phyloP scores from a whole-genome alignment of 805 yeast species.

The Zygosaccharomyces kombuchaensis region DNA sequence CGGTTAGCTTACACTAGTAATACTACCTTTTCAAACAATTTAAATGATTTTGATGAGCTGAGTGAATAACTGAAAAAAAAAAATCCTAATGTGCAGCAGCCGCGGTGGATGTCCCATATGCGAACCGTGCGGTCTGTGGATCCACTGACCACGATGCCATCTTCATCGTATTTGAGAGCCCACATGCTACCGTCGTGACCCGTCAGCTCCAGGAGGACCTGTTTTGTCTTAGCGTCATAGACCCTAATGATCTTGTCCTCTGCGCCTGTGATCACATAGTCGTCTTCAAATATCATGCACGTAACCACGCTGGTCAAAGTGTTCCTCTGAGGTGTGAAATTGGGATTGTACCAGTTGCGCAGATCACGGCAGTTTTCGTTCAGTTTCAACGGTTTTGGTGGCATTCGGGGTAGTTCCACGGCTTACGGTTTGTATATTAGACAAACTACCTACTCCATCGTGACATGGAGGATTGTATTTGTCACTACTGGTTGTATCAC shows the following conservation, averaged over 20 bases:
- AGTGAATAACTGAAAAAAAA: neutral
- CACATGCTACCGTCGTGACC: constrained; percentile 99
- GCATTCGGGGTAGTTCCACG: constrained; percentile 47
- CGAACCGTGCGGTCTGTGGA: constrained; percentile 93
- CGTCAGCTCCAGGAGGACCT: constrained; percentile 51
- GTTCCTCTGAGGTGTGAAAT: constrained; percentile 60
- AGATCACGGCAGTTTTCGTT: constrained; percentile 53
- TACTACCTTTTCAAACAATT: neutral
- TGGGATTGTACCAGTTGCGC: constrained; percentile 76
- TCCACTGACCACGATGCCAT: constrained; percentile 72
- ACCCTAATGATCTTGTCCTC: constrained; percentile 81
- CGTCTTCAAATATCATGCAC: constrained; percentile 88
- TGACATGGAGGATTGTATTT: constrained; percentile 58
- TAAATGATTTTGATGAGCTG: neutral
- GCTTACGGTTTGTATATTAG: constrained; percentile 49
- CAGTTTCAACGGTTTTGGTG: constrained; percentile 43
- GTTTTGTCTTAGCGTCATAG: constrained; percentile 72
- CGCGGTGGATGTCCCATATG: constrained; percentile 84
- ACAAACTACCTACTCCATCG: constrained; percentile 38
- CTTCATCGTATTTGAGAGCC: constrained; percentile 90
- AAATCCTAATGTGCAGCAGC: constrained; percentile 56
- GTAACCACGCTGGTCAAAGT: constrained; percentile 80
- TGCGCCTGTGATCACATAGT: constrained; percentile 86
- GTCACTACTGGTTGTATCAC: constrained; percentile 61
- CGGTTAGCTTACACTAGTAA: neutral